Evolutionary conservation across 495 filamentous ascomycete species (phyloP).

Genomic region (Sphaerosporella brunnea): DNA sequence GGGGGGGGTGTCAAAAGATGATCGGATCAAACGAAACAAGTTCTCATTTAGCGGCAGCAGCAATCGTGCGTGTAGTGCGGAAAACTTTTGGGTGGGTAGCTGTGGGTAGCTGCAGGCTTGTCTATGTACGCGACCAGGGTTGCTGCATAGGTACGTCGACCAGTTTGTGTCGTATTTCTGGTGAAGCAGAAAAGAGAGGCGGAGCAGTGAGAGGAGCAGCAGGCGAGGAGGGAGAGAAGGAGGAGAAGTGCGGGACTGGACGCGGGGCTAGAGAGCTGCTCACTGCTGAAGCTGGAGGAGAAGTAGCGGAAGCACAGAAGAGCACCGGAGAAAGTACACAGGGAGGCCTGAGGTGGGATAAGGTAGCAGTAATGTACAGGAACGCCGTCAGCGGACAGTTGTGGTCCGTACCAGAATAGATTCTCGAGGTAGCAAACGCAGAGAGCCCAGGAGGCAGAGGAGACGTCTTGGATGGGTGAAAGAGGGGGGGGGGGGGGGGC

Average conservation of each 20-base stretch:
- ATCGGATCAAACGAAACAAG: neutral
- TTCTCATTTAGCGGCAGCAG: neutral
- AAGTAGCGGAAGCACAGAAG: neutral
- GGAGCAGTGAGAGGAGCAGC: neutral
- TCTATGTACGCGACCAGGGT: slow-evolving; percentile 3
- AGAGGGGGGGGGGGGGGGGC: neutral
- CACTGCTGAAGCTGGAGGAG: neutral
- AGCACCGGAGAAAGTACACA: slow-evolving; percentile 1
- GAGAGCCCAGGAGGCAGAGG: neutral
- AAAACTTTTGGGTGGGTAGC: slow-evolving; percentile 1
- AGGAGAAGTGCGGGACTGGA: neutral
- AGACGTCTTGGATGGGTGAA: no score
- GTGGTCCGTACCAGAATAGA: neutral
- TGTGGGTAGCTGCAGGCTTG: slow-evolving; percentile 4
- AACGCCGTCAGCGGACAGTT: neutral
- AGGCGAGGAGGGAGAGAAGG: neutral
- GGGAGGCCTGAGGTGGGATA: no score
- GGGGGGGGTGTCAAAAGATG: neutral
- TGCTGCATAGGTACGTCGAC: slow-evolving; percentile 6
- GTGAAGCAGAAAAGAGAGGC: neutral
- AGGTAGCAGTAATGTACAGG: slow-evolving; percentile 3
- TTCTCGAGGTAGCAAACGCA: slow-evolving; percentile 4
- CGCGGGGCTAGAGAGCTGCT: neutral
- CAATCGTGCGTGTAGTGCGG: neutral
- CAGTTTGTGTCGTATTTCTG: neutral